Percentiles rank a stretch among this genome's conserved stretches.
These are phyloP conservation scores for Yamadazyma aaseri DNA, from an alignment of 1,139 yeast genomes.

Conservation along the genomic window DNA sequence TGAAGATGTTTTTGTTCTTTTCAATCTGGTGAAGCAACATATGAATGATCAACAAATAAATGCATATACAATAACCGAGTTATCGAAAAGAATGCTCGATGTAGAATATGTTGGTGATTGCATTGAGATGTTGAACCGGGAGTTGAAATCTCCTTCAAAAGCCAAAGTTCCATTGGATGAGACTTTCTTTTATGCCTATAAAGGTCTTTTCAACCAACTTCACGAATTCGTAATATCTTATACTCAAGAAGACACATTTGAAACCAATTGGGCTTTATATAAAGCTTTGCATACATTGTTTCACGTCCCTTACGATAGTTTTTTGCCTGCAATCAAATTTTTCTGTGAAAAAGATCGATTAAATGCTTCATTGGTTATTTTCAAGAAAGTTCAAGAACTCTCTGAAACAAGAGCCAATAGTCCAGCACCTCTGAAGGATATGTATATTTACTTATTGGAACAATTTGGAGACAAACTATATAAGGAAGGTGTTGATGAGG, in stretches of 20 bases:
- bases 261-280: constrained; percentile 64
- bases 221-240: constrained; percentile 46
- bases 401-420: constrained; percentile 42
- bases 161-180: constrained; percentile 29
- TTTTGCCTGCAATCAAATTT: constrained; percentile 58
- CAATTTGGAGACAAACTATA: constrained; percentile 62
- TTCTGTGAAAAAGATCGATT: constrained; percentile 60
- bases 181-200: constrained; percentile 28
- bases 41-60: constrained; percentile 28
- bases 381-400: constrained; percentile 59
- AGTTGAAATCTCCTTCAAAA: constrained; percentile 50
- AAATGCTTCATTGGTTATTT: constrained; percentile 62
- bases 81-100: constrained; percentile 47
- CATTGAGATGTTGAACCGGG: constrained; percentile 57
- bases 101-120: constrained; percentile 56
- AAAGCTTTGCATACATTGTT: constrained; percentile 60
- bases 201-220: constrained; percentile 36
- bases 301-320: constrained; percentile 57
- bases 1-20: constrained; percentile 29
- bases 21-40: constrained; percentile 39
- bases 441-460: constrained; percentile 60
- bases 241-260: constrained; percentile 39
- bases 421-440: constrained; percentile 64
- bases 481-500: constrained; percentile 65
- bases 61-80: constrained; percentile 44